Evolutionary conservation across 352 stramenopile genomes (phyloP).

Genomic region (Phytophthora ohioensis): DNA sequence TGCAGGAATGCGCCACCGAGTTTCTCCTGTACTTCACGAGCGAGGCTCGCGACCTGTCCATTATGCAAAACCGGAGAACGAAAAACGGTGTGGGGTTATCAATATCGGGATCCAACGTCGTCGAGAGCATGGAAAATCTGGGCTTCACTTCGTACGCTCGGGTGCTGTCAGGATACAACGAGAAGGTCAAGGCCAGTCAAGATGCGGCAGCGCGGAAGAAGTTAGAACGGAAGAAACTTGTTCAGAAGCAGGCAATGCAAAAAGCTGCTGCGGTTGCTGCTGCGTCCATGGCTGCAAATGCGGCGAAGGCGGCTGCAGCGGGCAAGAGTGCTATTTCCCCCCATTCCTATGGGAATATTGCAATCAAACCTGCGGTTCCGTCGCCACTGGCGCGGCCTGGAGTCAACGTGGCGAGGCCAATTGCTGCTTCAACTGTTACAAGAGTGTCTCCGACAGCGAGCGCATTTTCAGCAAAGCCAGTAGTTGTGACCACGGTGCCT

Average conservation of each 20-base stretch:
- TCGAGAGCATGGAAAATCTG: conserved; percentile 75
- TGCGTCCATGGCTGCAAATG: conserved; percentile 21
- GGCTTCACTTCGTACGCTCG: conserved; percentile 75
- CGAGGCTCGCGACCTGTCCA: conserved; percentile 72
- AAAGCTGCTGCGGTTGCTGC: conserved; percentile 32
- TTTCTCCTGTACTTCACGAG: conserved; percentile 87
- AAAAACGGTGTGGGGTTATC: conserved; percentile 61
- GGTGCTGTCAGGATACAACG: conserved; percentile 69
- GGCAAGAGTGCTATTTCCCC: conserved; percentile 5
- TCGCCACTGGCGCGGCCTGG: conserved; percentile 3
- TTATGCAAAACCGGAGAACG: conserved; percentile 61
- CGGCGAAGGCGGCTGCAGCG: conserved; percentile 15
- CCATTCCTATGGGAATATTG: conserved; percentile 1
- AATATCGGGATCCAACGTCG: conserved; percentile 66
- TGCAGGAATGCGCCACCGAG: conserved; percentile 89
- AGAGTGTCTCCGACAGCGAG: background rate
- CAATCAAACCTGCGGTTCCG: conserved; percentile 1
- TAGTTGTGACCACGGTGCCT: background rate
- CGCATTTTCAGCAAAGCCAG: conserved; percentile 6
- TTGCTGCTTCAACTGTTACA: conserved; percentile 4
- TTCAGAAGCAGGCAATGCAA: conserved; percentile 46
- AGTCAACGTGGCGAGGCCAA: conserved; percentile 5
- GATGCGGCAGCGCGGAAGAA: conserved; percentile 69
- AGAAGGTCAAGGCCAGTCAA: conserved; percentile 73
- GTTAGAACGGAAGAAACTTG: conserved; percentile 62